Base-by-base conservation (phyloP, 2,329 filamentous ascomycete genomes). In the Cladorrhinum sp. region DNA sequence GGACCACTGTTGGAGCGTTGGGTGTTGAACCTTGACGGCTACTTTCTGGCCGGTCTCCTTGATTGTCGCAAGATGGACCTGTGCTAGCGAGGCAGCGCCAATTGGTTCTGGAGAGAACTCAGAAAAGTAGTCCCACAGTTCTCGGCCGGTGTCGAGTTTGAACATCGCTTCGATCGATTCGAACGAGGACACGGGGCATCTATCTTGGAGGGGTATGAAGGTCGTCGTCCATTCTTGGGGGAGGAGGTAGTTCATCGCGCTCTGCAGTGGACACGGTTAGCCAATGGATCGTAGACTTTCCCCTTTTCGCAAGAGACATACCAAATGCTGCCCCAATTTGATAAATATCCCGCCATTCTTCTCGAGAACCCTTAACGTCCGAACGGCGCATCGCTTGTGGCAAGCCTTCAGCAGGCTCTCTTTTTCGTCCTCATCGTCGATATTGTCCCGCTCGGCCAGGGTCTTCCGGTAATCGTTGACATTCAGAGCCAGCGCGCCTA, bases 261-360 rank as follows among this genome's bases (percentile, higher is more conserved):
- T 96, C 85, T 88, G 65, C 26, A 61, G 73, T 70, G n/a, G 10
- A 39, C 2, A 36, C 4, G 6, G 63, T 71, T 54, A 75, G 70
- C 50, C 62, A 23, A 3, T 49, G 23, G 30, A 18, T 7, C 60
- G 52, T 49, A 36, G 48, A 55, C 23, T 24, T 21, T 49, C 16
- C 33, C 18, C n/a, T 2, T n/a, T 28, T 7, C 9, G 26, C 26
- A 21, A 48, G 16, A 14, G 21, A 33, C 76, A 48, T 80, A 88
- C 86, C 75, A 99, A 75, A 76, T 99, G 95, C 71, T 99, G 95
- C 7, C 95, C 95, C 42, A 99, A 80, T 76, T 99, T 99, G 74
- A 99, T 98, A 70, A 98, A 99, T 65, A 99, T 96, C 26, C 94
- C 96, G 24, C 96, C 95, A 74, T 97, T 98, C 80, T 91, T 92